Evolutionary conservation across 371 early-diverging fungal species (phyloP).

Genomic region (Apophysomyces trapeziformis): DNA sequence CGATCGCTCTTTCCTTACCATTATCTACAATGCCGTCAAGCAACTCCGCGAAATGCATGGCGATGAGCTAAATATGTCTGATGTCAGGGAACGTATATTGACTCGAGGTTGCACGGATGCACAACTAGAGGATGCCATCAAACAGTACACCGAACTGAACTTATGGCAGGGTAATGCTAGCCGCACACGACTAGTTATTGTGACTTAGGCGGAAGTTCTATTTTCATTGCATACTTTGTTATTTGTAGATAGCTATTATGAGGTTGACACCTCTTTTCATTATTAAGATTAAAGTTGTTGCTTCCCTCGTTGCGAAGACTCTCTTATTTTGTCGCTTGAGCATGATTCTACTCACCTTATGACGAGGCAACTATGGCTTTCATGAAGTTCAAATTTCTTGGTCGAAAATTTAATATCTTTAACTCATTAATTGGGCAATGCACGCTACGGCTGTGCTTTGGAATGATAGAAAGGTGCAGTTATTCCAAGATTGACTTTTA

Average conservation of each 20-base stretch:
- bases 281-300: too few species aligned
- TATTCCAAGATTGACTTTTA: too few species aligned
- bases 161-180: constrained; percentile 75
- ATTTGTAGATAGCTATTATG: constrained; percentile 3
- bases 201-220: constrained; percentile 26
- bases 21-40: constrained; percentile 67
- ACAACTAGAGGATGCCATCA: constrained; percentile 72
- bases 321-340: too few species aligned
- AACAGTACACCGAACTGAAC: constrained; percentile 72
- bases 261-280: too few species aligned
- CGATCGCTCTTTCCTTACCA: constrained; percentile 52
- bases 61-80: constrained; percentile 38
- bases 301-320: too few species aligned
- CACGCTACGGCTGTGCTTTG: too few species aligned
- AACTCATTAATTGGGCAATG: too few species aligned
- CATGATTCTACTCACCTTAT: too few species aligned
- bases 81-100: constrained; percentile 71
- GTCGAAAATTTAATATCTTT: too few species aligned
- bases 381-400: too few species aligned
- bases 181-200: constrained; percentile 65
- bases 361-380: too few species aligned
- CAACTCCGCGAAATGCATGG: constrained; percentile 42
- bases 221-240: constrained; percentile 12
- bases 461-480: too few species aligned
- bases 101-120: constrained; percentile 80